Base-by-base conservation (phyloP, 257 asterid species). In the Solanum tarijense region DNA sequence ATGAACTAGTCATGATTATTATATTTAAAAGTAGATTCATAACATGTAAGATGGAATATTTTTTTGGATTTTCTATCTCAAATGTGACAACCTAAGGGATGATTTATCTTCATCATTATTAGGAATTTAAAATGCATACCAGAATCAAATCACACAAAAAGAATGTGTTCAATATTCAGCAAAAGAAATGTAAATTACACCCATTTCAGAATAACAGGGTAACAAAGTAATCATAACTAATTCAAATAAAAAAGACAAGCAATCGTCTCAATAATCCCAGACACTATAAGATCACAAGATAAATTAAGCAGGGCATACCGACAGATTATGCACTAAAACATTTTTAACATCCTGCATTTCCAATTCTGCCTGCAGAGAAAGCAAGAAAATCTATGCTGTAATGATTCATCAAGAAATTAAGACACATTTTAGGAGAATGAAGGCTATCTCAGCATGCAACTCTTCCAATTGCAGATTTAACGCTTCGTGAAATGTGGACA, bases 271-370 rank as follows among this genome's bases (percentile, higher is more conserved):
- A 73, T 9, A 55, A 38, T 84, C 38, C 35, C 55, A 16, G 86
- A 29, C 69, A 82, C 41, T 81, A 81, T 16, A 81, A 46, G 85
- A 55, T 6, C 68, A 72, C 38, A 48, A 65, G 23, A 74, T 48
- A 68, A 83, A 84, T 60, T 83, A 88, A 91, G 87, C n/a, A 65
- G 55, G 11, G 74, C 95, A n/a, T 94, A 96, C 99, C 92, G 98
- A 95, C 84, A 95, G 94, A 89, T 95, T 94, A 86, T 96, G 98
- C 90, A 94, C 98, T 25, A 92, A 13, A 62, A 96, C 98, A 87
- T 94, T 94, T 89, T 91, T 94, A 89, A 95, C 96, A 89, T 96
- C 98, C 87, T 96, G 98, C 99, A 96, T 96, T 93, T 83, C 93
- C 96, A 96, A 83, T 90, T 96, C 99, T 58, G 98, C 99, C 99